These are phyloP conservation scores for Camellia japonica DNA, from an alignment of 148 eudicot genomes.

Conservation along the genomic window DNA sequence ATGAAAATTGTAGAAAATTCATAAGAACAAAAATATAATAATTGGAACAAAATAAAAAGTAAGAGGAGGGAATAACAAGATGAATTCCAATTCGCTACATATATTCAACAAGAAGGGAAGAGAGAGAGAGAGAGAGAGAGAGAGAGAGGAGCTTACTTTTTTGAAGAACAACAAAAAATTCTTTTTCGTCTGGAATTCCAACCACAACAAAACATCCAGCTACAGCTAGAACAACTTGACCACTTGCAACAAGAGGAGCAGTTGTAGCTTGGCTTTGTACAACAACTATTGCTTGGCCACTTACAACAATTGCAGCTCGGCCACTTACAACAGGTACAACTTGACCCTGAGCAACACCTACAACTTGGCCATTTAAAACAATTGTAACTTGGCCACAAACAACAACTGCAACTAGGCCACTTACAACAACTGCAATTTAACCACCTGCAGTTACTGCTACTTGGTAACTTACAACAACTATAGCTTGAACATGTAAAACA, in stretches of 20 bases:
- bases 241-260: neutral
- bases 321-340: slow-evolving; percentile 2
- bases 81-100: no score
- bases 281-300: neutral
- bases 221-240: neutral
- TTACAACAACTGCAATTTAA: neutral
- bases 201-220: neutral
- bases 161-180: neutral
- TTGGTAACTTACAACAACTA: neutral
- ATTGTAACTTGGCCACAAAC: neutral
- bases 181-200: neutral
- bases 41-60: neutral
- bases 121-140: neutral
- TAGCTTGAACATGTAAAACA: neutral
- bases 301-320: slow-evolving; percentile 6
- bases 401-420: neutral
- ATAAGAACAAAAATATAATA: neutral
- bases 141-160: neutral
- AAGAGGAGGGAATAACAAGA: neutral
- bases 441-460: neutral
- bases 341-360: slow-evolving; percentile 2
- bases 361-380: neutral
- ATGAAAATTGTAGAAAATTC: neutral
- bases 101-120: neutral
- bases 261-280: neutral